Evolutionary conservation across 2,329 filamentous ascomycete genomes (phyloP).

Genomic region (Xylaria sp.): DNA sequence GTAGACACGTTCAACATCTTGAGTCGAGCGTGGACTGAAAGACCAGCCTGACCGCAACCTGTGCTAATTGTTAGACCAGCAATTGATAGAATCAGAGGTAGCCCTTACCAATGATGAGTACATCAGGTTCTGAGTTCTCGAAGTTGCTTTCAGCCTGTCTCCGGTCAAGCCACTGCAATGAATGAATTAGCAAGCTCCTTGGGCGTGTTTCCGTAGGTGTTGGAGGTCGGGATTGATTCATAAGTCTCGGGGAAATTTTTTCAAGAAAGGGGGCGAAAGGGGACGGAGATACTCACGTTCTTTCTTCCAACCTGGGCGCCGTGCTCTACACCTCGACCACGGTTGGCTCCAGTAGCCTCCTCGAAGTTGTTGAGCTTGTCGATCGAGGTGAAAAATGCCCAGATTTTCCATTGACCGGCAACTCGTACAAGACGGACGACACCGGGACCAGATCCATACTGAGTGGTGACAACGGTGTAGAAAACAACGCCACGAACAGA

Average conservation of each 20-base stretch:
- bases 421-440: slow-evolving; percentile 41
- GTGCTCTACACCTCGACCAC: slow-evolving; percentile 46
- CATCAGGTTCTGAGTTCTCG: slow-evolving; percentile 42
- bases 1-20: slow-evolving; percentile 51
- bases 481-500: slow-evolving; percentile 45
- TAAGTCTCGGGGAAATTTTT: too few species aligned
- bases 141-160: slow-evolving; percentile 45
- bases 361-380: slow-evolving; percentile 41
- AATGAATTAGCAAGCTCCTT: background rate
- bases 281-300: slow-evolving; percentile 32
- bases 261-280: too few species aligned
- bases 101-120: slow-evolving; percentile 49
- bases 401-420: slow-evolving; percentile 41
- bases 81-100: background rate
- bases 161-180: slow-evolving; percentile 41
- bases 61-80: slow-evolving; percentile 10
- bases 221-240: too few species aligned
- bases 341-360: slow-evolving; percentile 37
- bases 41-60: slow-evolving; percentile 52
- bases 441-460: slow-evolving; percentile 45
- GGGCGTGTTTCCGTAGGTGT: too few species aligned
- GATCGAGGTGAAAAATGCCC: slow-evolving; percentile 50
- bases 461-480: slow-evolving; percentile 44
- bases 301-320: slow-evolving; percentile 41
- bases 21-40: slow-evolving; percentile 47